Evolutionary conservation across 768 basidiomycete genomes (phyloP).

Genomic region (Phallus indusiatus): DNA sequence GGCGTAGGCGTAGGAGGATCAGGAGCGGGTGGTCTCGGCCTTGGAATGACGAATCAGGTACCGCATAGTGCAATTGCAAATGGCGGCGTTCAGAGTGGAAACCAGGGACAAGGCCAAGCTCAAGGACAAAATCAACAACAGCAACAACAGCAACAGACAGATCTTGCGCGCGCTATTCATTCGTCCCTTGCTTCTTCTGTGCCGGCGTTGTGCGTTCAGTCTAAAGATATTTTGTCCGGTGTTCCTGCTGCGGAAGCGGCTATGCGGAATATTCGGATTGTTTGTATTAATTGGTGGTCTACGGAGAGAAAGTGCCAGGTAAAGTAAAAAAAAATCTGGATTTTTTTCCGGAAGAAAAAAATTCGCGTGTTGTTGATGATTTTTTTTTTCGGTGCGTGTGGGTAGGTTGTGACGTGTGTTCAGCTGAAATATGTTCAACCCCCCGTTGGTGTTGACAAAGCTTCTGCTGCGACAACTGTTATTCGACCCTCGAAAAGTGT

Average conservation of each 20-base stretch:
- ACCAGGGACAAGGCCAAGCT: no score
- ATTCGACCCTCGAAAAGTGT: constrained; percentile 83
- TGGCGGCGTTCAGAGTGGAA: no score
- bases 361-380: background rate
- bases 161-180: constrained; percentile 33
- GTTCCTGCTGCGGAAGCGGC: constrained; percentile 86
- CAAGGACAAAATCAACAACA: no score
- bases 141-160: no score
- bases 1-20: no score
- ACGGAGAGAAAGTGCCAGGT: constrained; percentile 53
- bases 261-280: constrained; percentile 85
- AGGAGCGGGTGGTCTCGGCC: no score
- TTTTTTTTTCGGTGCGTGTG: constrained; percentile 8
- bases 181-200: constrained; percentile 70
- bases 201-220: constrained; percentile 76
- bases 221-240: constrained; percentile 70
- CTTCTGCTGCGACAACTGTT: constrained; percentile 45
- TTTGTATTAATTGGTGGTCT: constrained; percentile 89
- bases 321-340: no score
- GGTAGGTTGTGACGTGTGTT: constrained; percentile 76
- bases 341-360: no score
- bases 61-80: background rate
- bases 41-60: background rate
- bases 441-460: constrained; percentile 56
- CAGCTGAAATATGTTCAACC: constrained; percentile 87